Evolutionary conservation across 129 eudicot species (phyloP).

Genomic region (Flaveria robusta): DNA sequence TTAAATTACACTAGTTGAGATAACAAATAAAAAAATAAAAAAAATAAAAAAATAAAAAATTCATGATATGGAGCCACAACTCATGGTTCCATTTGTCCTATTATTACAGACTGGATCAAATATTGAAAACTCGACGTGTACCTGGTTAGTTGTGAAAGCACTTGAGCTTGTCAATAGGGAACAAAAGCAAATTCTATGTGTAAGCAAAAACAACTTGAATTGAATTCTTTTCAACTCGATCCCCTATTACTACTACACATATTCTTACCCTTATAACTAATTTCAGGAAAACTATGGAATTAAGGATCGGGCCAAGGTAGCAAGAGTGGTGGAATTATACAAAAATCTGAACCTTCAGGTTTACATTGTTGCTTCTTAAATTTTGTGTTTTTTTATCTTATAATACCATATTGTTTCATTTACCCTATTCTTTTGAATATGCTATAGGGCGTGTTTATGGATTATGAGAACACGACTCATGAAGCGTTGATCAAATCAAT

Average conservation of each 20-base stretch:
- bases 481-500: conserved; percentile 59
- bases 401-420: not conserved
- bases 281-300: conserved; percentile 71
- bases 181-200: conserved; percentile 58
- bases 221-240: not conserved
- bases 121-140: conserved; percentile 70
- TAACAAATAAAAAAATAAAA: too few relatives aligned
- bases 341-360: conserved; percentile 65
- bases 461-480: conserved; percentile 63
- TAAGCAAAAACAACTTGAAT: conserved; percentile 23
- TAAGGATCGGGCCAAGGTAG: conserved; percentile 58
- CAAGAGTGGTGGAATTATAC: conserved; percentile 63
- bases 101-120: conserved; percentile 63
- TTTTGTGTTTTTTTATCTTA: not conserved
- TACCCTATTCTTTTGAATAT: not conserved
- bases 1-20: too few relatives aligned
- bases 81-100: not conserved
- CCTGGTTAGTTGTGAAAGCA: conserved; percentile 83
- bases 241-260: not conserved
- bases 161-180: conserved; percentile 60
- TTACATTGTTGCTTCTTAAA: not conserved
- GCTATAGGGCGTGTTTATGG: conserved; percentile 58
- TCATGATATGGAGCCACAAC: not conserved
- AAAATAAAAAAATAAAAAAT: too few relatives aligned
- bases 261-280: not conserved